Evolutionary conservation across 1,139 yeast genomes (phyloP).

Genomic region (Wickerhamomyces sp.): DNA sequence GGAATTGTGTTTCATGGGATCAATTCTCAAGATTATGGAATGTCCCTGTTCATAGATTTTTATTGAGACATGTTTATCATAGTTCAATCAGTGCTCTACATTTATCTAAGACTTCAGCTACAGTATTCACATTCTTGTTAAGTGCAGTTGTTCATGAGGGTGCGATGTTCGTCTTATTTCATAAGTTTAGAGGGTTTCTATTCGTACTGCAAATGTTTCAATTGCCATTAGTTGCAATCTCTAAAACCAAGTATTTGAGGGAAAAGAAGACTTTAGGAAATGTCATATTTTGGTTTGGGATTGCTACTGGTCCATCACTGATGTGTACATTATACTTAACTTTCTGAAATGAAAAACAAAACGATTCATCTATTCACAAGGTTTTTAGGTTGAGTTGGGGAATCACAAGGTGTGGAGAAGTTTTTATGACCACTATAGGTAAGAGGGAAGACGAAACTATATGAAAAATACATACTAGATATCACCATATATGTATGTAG

Average conservation of each 20-base stretch:
- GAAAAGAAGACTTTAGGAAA: conserved; percentile 66
- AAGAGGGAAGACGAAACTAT: too few species aligned
- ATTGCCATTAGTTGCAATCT: conserved; percentile 55
- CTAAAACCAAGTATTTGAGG: conserved; percentile 47
- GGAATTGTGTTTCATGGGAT: conserved; percentile 94
- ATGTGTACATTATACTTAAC: conserved; percentile 81
- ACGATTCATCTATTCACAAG: too few species aligned
- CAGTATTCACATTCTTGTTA: conserved; percentile 73
- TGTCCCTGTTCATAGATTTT: conserved; percentile 86
- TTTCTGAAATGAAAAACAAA: conserved; percentile 34
- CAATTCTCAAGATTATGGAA: conserved; percentile 95
- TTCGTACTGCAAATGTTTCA: conserved; percentile 74
- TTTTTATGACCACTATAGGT: too few species aligned
- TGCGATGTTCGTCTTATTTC: conserved; percentile 86
- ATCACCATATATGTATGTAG: background rate
- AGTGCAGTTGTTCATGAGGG: conserved; percentile 85
- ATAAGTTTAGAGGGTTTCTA: conserved; percentile 74
- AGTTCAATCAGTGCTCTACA: conserved; percentile 76
- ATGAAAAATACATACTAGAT: too few species aligned
- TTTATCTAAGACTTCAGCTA: conserved; percentile 62
- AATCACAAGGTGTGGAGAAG: too few species aligned
- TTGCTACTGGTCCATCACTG: conserved; percentile 84
- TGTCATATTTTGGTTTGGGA: conserved; percentile 86
- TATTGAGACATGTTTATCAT: conserved; percentile 90
- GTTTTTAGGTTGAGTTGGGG: too few species aligned